Percentiles rank a stretch among this genome's conserved stretches.
These are phyloP conservation scores for Picochlorum costavermella DNA, from an alignment of 139 green algal species.

Conservation along the genomic window DNA sequence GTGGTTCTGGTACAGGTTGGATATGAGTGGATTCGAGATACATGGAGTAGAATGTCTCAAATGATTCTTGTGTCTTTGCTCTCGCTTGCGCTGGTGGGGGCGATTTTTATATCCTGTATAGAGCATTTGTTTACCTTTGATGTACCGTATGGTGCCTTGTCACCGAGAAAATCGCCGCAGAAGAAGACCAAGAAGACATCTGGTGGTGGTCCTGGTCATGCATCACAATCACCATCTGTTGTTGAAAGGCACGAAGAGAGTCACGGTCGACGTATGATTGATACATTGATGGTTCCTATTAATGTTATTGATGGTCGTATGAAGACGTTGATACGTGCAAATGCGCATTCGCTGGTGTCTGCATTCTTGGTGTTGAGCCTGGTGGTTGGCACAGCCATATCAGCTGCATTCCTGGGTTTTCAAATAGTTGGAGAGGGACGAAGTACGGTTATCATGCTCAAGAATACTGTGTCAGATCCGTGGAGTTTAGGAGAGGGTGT, in stretches of 20 bases:
- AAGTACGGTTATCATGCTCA: slow-evolving; percentile 10
- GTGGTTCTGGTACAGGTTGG: background rate
- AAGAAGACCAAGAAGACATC: too few species aligned
- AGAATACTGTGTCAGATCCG: slow-evolving; percentile 21
- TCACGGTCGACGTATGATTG: too few species aligned
- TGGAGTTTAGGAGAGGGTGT: slow-evolving; percentile 11
- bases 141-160: too few species aligned
- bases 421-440: slow-evolving; percentile 32
- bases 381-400: slow-evolving; percentile 32
- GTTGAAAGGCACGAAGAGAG: too few species aligned
- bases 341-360: slow-evolving; percentile 34
- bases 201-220: too few species aligned
- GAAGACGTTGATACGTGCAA: slow-evolving; percentile 13
- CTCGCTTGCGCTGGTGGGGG: background rate
- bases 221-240: too few species aligned
- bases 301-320: slow-evolving; percentile 13
- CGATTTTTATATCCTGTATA: background rate
- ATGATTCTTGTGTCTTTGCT: background rate
- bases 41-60: background rate
- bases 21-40: slow-evolving; percentile 3
- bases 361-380: slow-evolving; percentile 30
- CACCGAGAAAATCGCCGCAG: too few species aligned
- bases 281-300: background rate
- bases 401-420: slow-evolving; percentile 37
- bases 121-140: too few species aligned